Conservation (phyloP, 352 stramenopile genomes). For the Poterioochromonas sp. region DNA sequence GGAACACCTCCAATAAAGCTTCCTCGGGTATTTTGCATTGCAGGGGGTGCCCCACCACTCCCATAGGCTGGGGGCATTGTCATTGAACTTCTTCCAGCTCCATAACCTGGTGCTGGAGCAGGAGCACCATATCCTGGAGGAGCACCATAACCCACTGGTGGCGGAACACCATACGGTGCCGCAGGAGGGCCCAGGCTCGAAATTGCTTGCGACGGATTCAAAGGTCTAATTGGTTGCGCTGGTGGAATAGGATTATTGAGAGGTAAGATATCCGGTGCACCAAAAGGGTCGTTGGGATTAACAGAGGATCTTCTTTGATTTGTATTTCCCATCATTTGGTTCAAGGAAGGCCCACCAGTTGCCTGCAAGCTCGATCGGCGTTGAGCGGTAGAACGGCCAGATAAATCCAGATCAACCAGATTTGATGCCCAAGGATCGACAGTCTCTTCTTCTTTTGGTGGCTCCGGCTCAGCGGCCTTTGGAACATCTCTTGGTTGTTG, state of each 20-base stretch:
- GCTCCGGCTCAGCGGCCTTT: neutral
- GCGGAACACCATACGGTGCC: neutral
- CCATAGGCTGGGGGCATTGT: neutral
- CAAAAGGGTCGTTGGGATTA: conserved; percentile 22
- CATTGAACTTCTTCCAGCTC: neutral
- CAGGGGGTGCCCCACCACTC: neutral
- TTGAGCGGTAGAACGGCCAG: neutral
- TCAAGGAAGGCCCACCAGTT: neutral
- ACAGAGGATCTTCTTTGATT: neutral
- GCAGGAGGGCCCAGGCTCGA: neutral
- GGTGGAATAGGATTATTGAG: neutral
- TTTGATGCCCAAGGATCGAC: conserved; percentile 1
- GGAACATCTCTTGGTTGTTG: neutral
- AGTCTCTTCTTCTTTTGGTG: neutral
- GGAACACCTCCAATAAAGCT: neutral
- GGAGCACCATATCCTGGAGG: no score
- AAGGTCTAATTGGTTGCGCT: neutral
- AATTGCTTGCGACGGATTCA: neutral
- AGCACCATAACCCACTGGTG: no score
- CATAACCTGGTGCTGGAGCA: no score
- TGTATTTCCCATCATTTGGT: neutral
- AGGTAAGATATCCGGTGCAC: neutral
- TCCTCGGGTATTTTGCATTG: neutral
- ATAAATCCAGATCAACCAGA: conserved; percentile 17
- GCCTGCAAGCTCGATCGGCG: no score